Percentiles rank a stretch among this genome's conserved stretches.
phyloP scores from a whole-genome alignment of 352 stramenopile genomes.

The Phytophthora parvispora region DNA sequence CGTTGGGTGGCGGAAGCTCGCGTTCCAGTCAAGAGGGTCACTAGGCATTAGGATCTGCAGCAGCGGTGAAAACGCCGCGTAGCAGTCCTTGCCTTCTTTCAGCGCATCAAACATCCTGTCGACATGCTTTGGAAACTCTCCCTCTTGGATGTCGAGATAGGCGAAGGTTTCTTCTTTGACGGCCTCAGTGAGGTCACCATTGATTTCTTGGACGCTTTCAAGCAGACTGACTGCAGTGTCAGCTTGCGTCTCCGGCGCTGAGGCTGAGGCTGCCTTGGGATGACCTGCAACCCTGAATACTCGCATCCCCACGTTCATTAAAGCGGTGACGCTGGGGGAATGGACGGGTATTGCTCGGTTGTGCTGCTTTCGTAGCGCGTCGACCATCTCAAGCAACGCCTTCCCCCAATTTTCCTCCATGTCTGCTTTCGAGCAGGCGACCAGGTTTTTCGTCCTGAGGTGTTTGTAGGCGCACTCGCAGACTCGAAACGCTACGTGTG shows the following conservation, averaged over 20 bases:
- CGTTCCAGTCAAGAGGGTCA: conserved; percentile 45
- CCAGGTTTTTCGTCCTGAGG: conserved; percentile 16
- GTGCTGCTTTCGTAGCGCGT: conserved; percentile 10
- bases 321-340: background rate
- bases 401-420: conserved; percentile 39
- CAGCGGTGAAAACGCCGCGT: conserved; percentile 49
- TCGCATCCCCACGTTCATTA: background rate
- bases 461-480: conserved; percentile 24
- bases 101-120: conserved; percentile 40
- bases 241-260: background rate
- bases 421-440: conserved; percentile 22
- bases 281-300: background rate
- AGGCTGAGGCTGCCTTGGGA: background rate
- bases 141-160: background rate
- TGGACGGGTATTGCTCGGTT: background rate
- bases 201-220: conserved; percentile 7
- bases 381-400: conserved; percentile 28
- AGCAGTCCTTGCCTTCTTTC: conserved; percentile 39
- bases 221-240: background rate
- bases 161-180: background rate
- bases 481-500: conserved; percentile 28
- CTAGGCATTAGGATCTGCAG: conserved; percentile 46
- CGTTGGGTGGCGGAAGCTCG: conserved; percentile 20
- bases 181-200: background rate
- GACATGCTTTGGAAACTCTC: conserved; percentile 19